Evolutionary conservation across 805 yeast species (phyloP).

Genomic region (Metschnikowia similis): DNA sequence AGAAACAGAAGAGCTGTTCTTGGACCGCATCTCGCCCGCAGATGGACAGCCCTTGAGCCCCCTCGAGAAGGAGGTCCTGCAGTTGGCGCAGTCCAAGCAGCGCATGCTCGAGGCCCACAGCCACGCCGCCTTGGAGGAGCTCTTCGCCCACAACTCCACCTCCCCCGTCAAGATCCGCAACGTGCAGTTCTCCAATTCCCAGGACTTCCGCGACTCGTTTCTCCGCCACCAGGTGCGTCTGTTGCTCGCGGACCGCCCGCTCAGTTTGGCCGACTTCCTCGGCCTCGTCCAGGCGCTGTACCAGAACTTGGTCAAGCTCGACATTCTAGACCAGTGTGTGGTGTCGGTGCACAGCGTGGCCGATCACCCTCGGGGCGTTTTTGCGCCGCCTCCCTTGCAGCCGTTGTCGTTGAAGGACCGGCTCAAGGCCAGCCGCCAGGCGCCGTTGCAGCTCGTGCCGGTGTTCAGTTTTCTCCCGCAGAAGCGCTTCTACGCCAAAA

Average conservation of each 20-base stretch:
- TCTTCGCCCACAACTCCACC: constrained; percentile 30
- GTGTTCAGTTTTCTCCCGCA: constrained; percentile 46
- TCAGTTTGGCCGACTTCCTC: constrained; percentile 40
- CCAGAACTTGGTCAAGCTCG: constrained; percentile 40
- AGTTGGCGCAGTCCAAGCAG: constrained; percentile 26
- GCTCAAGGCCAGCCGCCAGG: background rate
- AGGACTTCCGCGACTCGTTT: constrained; percentile 44
- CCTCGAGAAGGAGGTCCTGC: constrained; percentile 25
- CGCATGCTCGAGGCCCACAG: constrained; percentile 30
- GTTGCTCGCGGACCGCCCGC: constrained; percentile 30
- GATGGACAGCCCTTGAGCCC: constrained; percentile 11
- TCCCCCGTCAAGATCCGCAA: constrained; percentile 41
- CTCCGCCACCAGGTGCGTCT: constrained; percentile 46
- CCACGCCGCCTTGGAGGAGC: constrained; percentile 28
- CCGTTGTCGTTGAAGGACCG: background rate
- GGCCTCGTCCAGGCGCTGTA: constrained; percentile 40
- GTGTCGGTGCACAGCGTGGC: constrained; percentile 25
- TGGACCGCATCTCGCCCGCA: constrained; percentile 24
- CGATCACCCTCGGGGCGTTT: constrained; percentile 2
- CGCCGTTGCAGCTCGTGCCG: constrained; percentile 28
- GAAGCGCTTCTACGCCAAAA: constrained; percentile 72
- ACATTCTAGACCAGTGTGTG: constrained; percentile 40
- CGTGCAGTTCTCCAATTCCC: constrained; percentile 47
- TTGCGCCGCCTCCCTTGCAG: too few relatives aligned
- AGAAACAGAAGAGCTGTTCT: constrained; percentile 29